Evolutionary conservation across 495 filamentous ascomycete species (phyloP), one percentile per base, ranked within the genome.

Genomic region (Neurospora hispaniola): DNA sequence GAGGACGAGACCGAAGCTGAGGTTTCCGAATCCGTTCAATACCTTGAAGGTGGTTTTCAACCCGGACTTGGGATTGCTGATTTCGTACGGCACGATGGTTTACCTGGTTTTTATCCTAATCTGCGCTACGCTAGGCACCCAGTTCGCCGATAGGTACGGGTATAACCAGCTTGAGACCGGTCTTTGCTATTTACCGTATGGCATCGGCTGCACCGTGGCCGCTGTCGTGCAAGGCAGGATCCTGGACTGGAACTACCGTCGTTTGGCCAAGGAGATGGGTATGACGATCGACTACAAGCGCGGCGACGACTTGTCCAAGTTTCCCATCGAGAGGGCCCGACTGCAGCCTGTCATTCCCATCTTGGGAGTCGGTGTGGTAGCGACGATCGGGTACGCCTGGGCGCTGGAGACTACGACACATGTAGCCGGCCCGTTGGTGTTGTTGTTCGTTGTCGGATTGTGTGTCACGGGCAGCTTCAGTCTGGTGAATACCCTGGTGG

Each of bases 21-120:
- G 83, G 4, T 86, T 90, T 42, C 92, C 92, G 0, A 94, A 94
- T 71, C 92, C 93, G 0, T 78, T 93, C 39, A 85, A 89, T 38
- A 89, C 90, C 0, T 82, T 95, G 2, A 80, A 83, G n/a, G 87
- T 94, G 35, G 80, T 92, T 1, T 82, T 87, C 46, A 85, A 94
- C 73, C 90, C 90, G 75, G 90, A 93, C 76, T 76, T 86, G 71
- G 80, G 78, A 16, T 59, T 84, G 66, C 74, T 86, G 3, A 68
- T 84, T 11, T 75, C 80, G 39, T 84, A 82, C 76, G 81, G 87
- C 79, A 72, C 86, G 78, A 18, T 89, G 84, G 79, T 91, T 83
- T 82, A 84, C 75, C 73, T 84, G 54, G 79, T 82, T 16, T 85
- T 85, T 73, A 80, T 83, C 62, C 81, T 85, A 27, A 81, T 84